Evolutionary conservation across 768 basidiomycete genomes (phyloP), one percentile per base, ranked within the genome.

Genomic region (Mycena haematopus): DNA sequence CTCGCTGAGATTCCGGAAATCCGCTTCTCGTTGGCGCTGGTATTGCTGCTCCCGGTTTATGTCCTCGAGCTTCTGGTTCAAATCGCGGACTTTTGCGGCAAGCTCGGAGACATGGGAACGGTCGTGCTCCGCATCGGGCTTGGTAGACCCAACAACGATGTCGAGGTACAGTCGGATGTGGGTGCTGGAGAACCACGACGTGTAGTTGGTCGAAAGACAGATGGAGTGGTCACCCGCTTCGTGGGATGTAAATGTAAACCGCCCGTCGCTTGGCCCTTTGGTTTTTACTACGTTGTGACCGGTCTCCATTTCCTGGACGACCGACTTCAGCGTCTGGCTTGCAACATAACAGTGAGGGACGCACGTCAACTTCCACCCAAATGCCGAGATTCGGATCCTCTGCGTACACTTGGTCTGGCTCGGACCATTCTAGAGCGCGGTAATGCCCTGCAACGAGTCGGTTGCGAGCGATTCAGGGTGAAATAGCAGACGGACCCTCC

Each of bases 241-340:
- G 73, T 97, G 95, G 6, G 96, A 97, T 27, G 97, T 98, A 72
- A 99, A 99, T 0, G 97, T 99, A 79, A 99, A 99, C 60, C 87
- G 87, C 29, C 97, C 92, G 52, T 96, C 91, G 24, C 88, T 80
- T 6, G 95, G 92, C 2, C 97, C 97, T n/a, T 87, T 86, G 10
- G 95, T 95, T 70, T 90, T 90, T 44, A 93, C 94, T 17, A 98
- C 91, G 56, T 82, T 76, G 69, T 98, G 90, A 2, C 86, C 86
- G 2, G 83, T 88, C 38, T 92, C 88, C 66, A 94, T 84, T 81
- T 99, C 97, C 96, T 99, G 74, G 35, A 53, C 45, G 36, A 53
- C 27, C 33, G 17, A n/a, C n/a, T n/a, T 60, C 33, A 60, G 24
- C 46, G 56, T 31, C 24, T 36, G 33, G 45, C 36, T 29, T 15